Evolutionary conservation across 108 stramenopile species (phyloP).

Genomic region (Skeletonema costatum): DNA sequence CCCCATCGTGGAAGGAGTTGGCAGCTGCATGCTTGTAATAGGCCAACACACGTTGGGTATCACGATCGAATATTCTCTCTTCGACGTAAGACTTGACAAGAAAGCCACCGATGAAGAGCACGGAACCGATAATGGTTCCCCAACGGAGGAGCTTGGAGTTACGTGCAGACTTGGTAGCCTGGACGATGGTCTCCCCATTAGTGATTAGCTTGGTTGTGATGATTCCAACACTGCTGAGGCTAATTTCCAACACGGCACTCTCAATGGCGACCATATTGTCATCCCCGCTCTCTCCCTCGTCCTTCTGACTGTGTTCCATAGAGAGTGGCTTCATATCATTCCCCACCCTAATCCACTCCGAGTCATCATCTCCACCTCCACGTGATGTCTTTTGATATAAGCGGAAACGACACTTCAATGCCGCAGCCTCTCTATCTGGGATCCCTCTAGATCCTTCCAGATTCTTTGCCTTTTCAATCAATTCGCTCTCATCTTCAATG

Average conservation of each 20-base stretch:
- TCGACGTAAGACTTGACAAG: slow-evolving; percentile 81
- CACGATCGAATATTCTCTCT: slow-evolving; percentile 73
- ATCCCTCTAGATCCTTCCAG: slow-evolving; percentile 66
- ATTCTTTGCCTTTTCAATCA: slow-evolving; percentile 61
- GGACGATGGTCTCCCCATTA: slow-evolving; percentile 81
- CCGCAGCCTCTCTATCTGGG: slow-evolving; percentile 82
- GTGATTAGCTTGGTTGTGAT: slow-evolving; percentile 56
- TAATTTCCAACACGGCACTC: slow-evolving; percentile 66
- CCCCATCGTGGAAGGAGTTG: slow-evolving; percentile 78
- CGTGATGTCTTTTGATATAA: slow-evolving; percentile 75
- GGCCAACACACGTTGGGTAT: slow-evolving; percentile 69
- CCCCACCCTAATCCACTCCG: slow-evolving; percentile 70
- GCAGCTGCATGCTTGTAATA: slow-evolving; percentile 83
- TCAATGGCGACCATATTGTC: slow-evolving; percentile 72
- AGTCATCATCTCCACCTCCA: slow-evolving; percentile 53
- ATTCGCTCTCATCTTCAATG: slow-evolving; percentile 45
- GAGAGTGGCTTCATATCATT: slow-evolving; percentile 68
- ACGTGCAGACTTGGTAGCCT: slow-evolving; percentile 76
- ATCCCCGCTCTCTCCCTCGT: slow-evolving; percentile 58
- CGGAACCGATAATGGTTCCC: slow-evolving; percentile 57
- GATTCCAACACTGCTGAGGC: slow-evolving; percentile 66
- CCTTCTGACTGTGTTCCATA: slow-evolving; percentile 46
- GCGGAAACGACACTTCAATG: slow-evolving; percentile 68
- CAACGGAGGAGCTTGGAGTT: slow-evolving; percentile 66
- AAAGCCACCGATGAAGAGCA: slow-evolving; percentile 83